A percentile compares a stretch with the other conserved stretches of the same genome.
These are phyloP conservation scores for Mycena galericulata DNA, from an alignment of 768 basidiomycete species.

Conservation along the genomic window DNA sequence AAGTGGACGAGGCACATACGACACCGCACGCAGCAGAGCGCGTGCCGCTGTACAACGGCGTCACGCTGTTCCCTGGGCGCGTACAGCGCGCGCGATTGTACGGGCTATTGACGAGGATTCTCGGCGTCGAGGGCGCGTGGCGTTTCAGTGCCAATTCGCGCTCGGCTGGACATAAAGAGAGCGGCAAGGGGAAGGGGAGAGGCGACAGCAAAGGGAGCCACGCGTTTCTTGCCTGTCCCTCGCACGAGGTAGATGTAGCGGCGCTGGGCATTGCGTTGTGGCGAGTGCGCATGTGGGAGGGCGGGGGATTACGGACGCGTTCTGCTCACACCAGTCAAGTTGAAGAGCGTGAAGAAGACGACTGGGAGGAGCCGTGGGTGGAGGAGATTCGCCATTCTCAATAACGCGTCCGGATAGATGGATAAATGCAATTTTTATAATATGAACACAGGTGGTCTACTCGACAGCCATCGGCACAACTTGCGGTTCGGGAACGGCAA, in stretches of 20 bases:
- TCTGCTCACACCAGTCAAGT: too few relatives aligned
- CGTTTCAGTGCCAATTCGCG: constrained; percentile 39
- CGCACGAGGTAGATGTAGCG: constrained; percentile 67
- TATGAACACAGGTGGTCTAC: constrained; percentile 40
- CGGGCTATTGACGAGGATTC: constrained; percentile 57
- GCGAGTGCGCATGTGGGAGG: constrained; percentile 85
- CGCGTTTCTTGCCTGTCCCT: constrained; percentile 75
- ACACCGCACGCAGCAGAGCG: constrained; percentile 41
- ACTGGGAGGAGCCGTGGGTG: constrained; percentile 21
- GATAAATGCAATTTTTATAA: constrained; percentile 28
- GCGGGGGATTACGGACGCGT: constrained; percentile 58
- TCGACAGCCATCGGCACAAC: constrained; percentile 64
- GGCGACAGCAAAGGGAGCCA: constrained; percentile 67
- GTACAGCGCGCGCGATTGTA: constrained; percentile 73
- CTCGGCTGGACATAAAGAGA: constrained; percentile 11
- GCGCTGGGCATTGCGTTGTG: constrained; percentile 80
- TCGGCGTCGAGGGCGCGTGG: constrained; percentile 58
- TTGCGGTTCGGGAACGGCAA: constrained; percentile 44
- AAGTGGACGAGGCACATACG: not conserved
- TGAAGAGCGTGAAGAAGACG: constrained; percentile 24
- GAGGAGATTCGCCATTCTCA: not conserved
- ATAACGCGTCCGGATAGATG: not conserved
- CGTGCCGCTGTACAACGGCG: constrained; percentile 78
- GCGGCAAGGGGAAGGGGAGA: constrained; percentile 13
- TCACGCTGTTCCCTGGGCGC: constrained; percentile 70